phyloP scores from a whole-genome alignment of 148 eudicot species.

The Selenicereus undatus region DNA sequence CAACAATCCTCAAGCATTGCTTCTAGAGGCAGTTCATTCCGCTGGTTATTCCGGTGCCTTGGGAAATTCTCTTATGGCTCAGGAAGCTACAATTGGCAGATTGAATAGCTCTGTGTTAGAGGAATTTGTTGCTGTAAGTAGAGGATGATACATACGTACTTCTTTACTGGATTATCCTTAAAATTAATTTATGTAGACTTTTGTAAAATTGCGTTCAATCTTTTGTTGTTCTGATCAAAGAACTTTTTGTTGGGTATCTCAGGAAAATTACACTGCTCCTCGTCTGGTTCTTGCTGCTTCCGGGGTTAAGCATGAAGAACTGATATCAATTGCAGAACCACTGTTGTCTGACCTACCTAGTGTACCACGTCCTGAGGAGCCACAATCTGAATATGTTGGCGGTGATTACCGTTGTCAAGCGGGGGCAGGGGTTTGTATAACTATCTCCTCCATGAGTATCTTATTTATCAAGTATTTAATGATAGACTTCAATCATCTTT shows the following conservation, averaged over 20 bases:
- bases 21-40: constrained; percentile 84
- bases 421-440: constrained; percentile 65
- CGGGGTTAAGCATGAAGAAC: constrained; percentile 86
- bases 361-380: constrained; percentile 41
- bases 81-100: constrained; percentile 60
- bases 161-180: neutral
- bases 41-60: constrained; percentile 84
- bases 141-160: neutral
- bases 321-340: constrained; percentile 76
- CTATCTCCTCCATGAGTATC: neutral
- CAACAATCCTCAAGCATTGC: constrained; percentile 76
- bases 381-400: constrained; percentile 66
- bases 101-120: constrained; percentile 61
- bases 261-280: constrained; percentile 88
- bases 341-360: constrained; percentile 68
- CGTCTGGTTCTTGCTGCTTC: constrained; percentile 94
- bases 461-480: neutral
- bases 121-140: constrained; percentile 81
- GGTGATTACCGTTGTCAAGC: constrained; percentile 83
- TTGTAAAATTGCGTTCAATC: neutral
- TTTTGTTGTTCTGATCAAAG: constrained; percentile 1
- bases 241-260: constrained; percentile 21
- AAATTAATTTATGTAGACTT: neutral
- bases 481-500: constrained; percentile 2
- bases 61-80: constrained; percentile 71